A percentile compares a stretch with the other conserved stretches of the same genome.
Conservation (phyloP, 345 rosid species). For the Eucalyptus marginata region DNA sequence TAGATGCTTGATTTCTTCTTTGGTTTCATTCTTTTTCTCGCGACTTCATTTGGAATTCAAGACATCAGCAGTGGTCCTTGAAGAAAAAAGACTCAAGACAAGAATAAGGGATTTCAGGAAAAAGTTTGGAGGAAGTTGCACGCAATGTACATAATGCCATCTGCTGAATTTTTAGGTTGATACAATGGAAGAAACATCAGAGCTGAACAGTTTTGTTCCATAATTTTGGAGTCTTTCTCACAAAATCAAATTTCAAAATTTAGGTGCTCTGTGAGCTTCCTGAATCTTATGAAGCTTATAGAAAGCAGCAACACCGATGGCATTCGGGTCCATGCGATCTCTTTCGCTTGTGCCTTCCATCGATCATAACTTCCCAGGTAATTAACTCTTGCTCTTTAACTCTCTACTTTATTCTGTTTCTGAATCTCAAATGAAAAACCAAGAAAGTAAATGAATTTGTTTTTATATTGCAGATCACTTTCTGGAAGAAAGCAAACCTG, state of each 20-base stretch:
- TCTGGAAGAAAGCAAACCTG: conserved; percentile 10
- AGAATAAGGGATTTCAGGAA: not conserved
- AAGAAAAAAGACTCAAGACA: not conserved
- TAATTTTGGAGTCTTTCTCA: not conserved
- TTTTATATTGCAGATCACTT: not conserved
- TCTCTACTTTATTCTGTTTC: not conserved
- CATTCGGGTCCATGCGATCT: conserved; percentile 8
- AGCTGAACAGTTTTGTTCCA: not conserved
- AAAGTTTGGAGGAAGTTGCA: not conserved
- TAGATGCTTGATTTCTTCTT: not conserved
- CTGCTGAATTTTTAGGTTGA: not conserved
- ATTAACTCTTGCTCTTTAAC: not conserved
- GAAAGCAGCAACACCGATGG: conserved; percentile 8
- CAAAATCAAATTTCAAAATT: not conserved
- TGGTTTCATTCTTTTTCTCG: not conserved
- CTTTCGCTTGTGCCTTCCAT: conserved; percentile 7
- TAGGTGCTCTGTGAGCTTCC: conserved; percentile 4
- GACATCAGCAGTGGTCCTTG: not conserved
- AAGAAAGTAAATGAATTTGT: not conserved
- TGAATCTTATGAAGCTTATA: conserved; percentile 5
- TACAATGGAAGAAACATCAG: not conserved
- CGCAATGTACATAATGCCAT: not conserved
- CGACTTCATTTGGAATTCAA: not conserved
- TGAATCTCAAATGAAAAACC: not conserved
- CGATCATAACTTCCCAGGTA: conserved; percentile 1